Evolutionary conservation across 1,284 basidiomycete genomes (phyloP), one percentile per base, ranked within the genome.

Genomic region (Wallemia mellicola): DNA sequence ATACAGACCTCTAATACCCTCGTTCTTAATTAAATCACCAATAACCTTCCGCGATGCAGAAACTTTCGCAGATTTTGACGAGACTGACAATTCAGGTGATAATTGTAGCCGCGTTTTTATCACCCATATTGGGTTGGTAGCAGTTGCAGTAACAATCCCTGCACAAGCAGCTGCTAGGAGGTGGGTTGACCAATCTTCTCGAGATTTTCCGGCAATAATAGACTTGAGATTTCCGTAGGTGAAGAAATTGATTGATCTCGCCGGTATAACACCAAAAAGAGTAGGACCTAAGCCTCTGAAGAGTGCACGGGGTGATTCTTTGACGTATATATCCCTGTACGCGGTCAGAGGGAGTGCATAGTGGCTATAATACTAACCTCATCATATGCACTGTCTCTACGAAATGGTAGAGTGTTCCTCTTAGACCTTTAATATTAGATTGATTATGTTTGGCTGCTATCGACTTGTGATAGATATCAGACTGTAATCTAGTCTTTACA

Each of bases 81-180:
- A 61, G 19, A 61, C 60, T 57, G 59, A 59, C 58, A 62, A 28
- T 0, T 54, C 26, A 0, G 62, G 60, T 1, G 56, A 68, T 27
- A 91, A 79, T 68, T 98, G 92, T 59, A 96, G 67, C 1, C 92
- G 80, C 32, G 92, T 98, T 71, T 96, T 96, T 64, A 98, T 86
- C 38, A 98, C 91, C 92, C 92, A 98, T 56, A 98, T 94, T 0
- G 92, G 92, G 68, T 96, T 96, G 19, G 92, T 96, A 11, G 80
- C 86, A 0, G 87, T 83, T 0, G 89, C 79, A 0, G 92, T 98
- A 27, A 78, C 75, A 63, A 96, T 72, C 5, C 87, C 76, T 0
- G 92, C 92, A 2, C 81, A 68, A 0, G 87, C 84, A 0, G 91
- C 94, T 0, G 92, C 85, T 2, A 74, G 67, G 17, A 98, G 79